These are phyloP conservation scores for Phtheirospermum japonicum DNA, from an alignment of 257 asterid species.

Conservation along the genomic window DNA sequence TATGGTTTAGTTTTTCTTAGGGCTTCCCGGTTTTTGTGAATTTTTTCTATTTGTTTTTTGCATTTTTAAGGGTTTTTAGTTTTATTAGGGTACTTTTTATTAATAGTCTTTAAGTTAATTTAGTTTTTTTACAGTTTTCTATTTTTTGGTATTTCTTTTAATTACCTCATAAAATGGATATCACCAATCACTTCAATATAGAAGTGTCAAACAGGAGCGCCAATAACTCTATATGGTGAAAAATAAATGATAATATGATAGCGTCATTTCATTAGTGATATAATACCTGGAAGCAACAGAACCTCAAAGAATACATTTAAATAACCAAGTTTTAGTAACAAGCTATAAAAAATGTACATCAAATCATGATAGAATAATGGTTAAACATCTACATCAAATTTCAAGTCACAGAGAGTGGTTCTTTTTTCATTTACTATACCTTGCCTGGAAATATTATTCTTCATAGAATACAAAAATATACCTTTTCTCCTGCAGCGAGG, in stretches of 20 bases:
- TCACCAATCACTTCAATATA: neutral
- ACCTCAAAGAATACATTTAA: neutral
- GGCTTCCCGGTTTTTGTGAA: too few relatives aligned
- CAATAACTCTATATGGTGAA: too few relatives aligned
- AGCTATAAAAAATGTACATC: neutral
- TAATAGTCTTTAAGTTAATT: too few relatives aligned
- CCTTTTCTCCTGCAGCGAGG: conserved; percentile 99
- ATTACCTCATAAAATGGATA: too few relatives aligned
- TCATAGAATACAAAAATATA: conserved; percentile 25
- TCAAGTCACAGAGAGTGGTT: neutral
- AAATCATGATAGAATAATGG: neutral
- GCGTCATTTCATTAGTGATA: too few relatives aligned
- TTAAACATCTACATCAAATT: neutral
- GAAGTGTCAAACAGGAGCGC: neutral
- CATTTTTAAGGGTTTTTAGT: too few relatives aligned
- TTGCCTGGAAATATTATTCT: neutral
- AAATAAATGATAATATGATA: too few relatives aligned
- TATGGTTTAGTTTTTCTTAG: too few relatives aligned
- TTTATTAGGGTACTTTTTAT: too few relatives aligned
- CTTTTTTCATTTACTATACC: conserved; percentile 8
- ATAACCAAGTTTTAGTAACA: neutral
- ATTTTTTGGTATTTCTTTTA: too few relatives aligned
- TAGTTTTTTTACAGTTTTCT: too few relatives aligned
- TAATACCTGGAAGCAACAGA: neutral
- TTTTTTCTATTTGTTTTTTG: too few relatives aligned